Evolutionary conservation across 176 grass and related monocot species (phyloP).

Genomic region (Microstegium vimineum): DNA sequence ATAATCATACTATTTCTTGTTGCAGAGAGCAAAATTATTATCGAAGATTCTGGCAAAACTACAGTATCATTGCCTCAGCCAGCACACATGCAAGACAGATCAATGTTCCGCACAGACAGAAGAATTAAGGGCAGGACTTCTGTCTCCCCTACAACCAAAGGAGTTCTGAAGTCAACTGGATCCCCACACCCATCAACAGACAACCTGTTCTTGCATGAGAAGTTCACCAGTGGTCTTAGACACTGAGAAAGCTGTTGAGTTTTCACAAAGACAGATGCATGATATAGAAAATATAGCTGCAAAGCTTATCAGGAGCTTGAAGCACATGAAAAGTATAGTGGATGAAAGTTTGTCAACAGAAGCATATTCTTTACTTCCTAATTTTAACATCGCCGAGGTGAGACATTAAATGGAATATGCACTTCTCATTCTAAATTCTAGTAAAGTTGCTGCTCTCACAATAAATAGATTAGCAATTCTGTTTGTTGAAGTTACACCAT

Average conservation of each 20-base stretch:
- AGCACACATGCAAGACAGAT: constrained; percentile 29
- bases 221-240: constrained; percentile 46
- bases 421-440: constrained; percentile 16
- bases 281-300: constrained; percentile 77
- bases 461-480: background rate
- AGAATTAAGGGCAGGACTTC: constrained; percentile 25
- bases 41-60: constrained; percentile 20
- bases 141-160: constrained; percentile 38
- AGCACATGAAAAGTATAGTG: constrained; percentile 68
- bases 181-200: constrained; percentile 16
- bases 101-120: constrained; percentile 21
- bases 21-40: constrained; percentile 24
- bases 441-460: constrained; percentile 12
- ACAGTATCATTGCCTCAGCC: constrained; percentile 1
- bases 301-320: constrained; percentile 84
- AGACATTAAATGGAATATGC: constrained; percentile 16
- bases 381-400: constrained; percentile 66
- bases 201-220: constrained; percentile 51
- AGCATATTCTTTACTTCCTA: constrained; percentile 48
- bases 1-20: constrained; percentile 5
- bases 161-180: constrained; percentile 44
- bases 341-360: constrained; percentile 64
- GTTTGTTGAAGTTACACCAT: constrained; percentile 16
- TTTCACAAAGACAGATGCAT: constrained; percentile 87
- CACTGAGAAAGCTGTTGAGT: constrained; percentile 73